These are phyloP conservation scores for Wakefieldia striispora DNA, from an alignment of 768 basidiomycete species.

Conservation along the genomic window DNA sequence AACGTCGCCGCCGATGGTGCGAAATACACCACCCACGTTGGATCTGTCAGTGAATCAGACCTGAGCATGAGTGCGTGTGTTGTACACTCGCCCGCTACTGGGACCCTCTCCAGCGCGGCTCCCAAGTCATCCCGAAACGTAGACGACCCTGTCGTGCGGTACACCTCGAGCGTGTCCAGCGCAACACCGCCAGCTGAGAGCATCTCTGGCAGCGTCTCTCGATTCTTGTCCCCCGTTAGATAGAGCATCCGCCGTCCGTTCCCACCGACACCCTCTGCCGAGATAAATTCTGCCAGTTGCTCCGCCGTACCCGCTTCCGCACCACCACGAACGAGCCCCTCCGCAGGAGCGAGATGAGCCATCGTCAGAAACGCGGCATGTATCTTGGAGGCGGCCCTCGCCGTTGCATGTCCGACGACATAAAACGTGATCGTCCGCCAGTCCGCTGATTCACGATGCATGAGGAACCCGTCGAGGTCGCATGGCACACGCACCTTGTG, in stretches of 20 bases:
- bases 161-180: conserved; percentile 60
- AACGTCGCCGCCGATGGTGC: conserved; percentile 69
- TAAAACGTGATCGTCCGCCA: conserved; percentile 74
- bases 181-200: conserved; percentile 44
- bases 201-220: conserved; percentile 58
- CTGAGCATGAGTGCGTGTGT: background rate
- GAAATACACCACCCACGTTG: conserved; percentile 70
- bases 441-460: conserved; percentile 24
- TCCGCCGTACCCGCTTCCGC: conserved; percentile 64
- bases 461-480: background rate
- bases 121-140: conserved; percentile 47
- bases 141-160: conserved; percentile 60
- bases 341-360: conserved; percentile 30
- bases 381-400: conserved; percentile 38
- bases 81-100: conserved; percentile 23
- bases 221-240: conserved; percentile 85
- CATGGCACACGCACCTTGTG: conserved; percentile 15
- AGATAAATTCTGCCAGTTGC: conserved; percentile 63
- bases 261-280: conserved; percentile 34
- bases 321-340: conserved; percentile 40
- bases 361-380: conserved; percentile 35
- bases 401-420: conserved; percentile 71
- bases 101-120: conserved; percentile 24
- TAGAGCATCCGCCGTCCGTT: conserved; percentile 49
- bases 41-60: background rate